phyloP scores from a whole-genome alignment of 306 rosid species.

The Begonia peltatifolia region DNA sequence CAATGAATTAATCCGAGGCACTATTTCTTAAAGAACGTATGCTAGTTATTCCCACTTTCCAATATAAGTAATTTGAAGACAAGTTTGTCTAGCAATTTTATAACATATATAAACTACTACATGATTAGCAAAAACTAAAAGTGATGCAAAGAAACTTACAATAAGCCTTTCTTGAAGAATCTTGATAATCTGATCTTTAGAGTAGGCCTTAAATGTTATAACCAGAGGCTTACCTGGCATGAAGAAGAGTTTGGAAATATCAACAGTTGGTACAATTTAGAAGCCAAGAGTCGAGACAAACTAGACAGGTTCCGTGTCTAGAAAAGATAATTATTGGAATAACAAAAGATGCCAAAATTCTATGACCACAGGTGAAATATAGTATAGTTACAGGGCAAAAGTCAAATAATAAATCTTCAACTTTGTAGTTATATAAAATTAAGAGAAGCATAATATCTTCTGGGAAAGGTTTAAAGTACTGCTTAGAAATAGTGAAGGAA shows the following conservation, averaged over 20 bases:
- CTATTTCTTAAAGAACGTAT: not conserved
- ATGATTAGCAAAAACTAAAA: not conserved
- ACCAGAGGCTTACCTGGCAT: constrained; percentile 66
- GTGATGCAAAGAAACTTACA: constrained; percentile 28
- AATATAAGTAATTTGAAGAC: not conserved
- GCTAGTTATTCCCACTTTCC: constrained; percentile 7
- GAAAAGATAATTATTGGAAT: too few species aligned
- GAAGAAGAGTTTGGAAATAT: constrained; percentile 3
- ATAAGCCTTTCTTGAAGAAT: constrained; percentile 67
- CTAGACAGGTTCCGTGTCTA: too few species aligned
- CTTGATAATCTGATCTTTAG: constrained; percentile 64
- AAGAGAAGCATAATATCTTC: too few species aligned
- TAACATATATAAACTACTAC: not conserved
- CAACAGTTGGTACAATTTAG: not conserved
- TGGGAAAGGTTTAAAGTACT: too few species aligned
- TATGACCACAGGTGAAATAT: too few species aligned
- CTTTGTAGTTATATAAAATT: too few species aligned
- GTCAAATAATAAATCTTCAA: too few species aligned
- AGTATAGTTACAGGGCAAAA: too few species aligned
- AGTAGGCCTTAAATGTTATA: constrained; percentile 64
- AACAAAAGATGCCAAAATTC: too few species aligned
- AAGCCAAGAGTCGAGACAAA: not conserved
- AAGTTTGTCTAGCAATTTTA: not conserved
- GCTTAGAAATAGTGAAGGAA: too few species aligned
- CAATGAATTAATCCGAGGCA: too few species aligned